These are phyloP conservation scores for Ceratocystis cacaofunesta DNA, from an alignment of 2,329 filamentous ascomycete genomes.

Conservation along the genomic window DNA sequence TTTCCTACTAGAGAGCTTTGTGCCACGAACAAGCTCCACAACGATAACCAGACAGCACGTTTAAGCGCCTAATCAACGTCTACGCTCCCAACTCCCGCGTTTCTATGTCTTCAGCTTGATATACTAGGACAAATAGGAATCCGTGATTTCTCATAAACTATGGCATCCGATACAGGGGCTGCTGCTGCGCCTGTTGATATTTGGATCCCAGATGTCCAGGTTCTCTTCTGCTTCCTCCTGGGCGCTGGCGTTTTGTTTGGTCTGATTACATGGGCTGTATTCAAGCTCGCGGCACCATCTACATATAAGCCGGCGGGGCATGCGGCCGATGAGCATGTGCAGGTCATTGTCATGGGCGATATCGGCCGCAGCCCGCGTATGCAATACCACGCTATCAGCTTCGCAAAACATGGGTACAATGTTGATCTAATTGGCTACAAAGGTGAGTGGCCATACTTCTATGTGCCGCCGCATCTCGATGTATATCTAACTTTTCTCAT, in stretches of 20 bases:
- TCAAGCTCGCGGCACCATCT: conserved; percentile 24
- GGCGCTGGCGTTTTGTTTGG: conserved; percentile 7
- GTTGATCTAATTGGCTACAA: conserved; percentile 83
- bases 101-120: no score
- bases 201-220: conserved; percentile 15
- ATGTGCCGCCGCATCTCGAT: neutral
- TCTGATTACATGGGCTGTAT: conserved; percentile 9
- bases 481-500: neutral
- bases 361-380: conserved; percentile 93
- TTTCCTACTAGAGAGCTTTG: neutral
- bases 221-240: conserved; percentile 13
- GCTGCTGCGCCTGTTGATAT: conserved; percentile 4
- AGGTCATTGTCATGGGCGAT: conserved; percentile 85
- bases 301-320: conserved; percentile 25
- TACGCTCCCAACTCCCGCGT: no score
- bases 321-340: conserved; percentile 36
- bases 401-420: conserved; percentile 63
- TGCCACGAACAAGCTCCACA: neutral
- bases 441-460: conserved; percentile 34
- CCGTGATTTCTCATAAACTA: neutral
- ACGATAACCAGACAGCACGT: neutral
- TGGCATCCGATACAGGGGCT: neutral
- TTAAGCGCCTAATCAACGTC: no score
- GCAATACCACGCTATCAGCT: conserved; percentile 93
- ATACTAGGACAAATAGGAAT: no score